A percentile compares a stretch with the other conserved stretches of the same genome.
Conservation (phyloP, 257 asterid species). For the Gynochthodes officinalis region DNA sequence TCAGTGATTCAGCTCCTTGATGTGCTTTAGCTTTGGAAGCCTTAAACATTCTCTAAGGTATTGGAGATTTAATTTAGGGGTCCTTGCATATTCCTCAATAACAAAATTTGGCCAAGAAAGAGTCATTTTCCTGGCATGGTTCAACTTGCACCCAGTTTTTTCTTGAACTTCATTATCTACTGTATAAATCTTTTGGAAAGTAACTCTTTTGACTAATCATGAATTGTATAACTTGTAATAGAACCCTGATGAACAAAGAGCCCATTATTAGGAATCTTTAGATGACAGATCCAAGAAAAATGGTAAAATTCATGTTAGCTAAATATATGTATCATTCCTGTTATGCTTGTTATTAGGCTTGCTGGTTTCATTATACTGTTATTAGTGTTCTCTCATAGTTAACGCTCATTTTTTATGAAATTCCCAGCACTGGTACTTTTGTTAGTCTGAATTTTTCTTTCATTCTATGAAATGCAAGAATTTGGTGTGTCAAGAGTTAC, state of each 20-base stretch:
- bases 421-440: too few relatives aligned
- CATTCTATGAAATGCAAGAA: not conserved
- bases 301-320: not conserved
- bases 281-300: not conserved
- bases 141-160: not conserved
- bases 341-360: not conserved
- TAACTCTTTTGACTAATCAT: not conserved
- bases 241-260: not conserved
- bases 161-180: not conserved
- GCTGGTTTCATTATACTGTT: not conserved
- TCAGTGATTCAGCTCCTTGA: not conserved
- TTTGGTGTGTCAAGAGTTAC: not conserved
- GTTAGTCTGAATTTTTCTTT: not conserved
- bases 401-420: not conserved
- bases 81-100: not conserved
- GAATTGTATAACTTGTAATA: not conserved
- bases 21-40: not conserved
- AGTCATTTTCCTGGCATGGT: not conserved
- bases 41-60: not conserved
- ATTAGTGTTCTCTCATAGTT: not conserved
- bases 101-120: too few relatives aligned
- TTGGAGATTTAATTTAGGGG: too few relatives aligned
- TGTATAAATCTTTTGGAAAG: not conserved
- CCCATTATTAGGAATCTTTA: not conserved
- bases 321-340: too few relatives aligned